These are phyloP conservation scores for Orbilia oligospora DNA, from an alignment of 2,329 filamentous ascomycete genomes.

Conservation along the genomic window DNA sequence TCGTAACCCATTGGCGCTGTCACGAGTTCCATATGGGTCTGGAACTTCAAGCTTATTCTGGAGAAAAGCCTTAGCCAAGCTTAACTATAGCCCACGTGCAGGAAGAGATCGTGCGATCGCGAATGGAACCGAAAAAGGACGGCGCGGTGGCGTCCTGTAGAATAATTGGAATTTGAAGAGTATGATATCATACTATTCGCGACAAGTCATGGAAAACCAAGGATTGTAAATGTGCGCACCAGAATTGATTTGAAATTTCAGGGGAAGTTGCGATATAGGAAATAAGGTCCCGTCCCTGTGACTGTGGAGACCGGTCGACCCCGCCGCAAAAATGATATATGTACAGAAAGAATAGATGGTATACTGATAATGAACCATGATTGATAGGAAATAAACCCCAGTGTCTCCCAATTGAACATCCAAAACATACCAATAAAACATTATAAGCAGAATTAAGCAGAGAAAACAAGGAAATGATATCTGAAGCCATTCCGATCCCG, in stretches of 20 bases:
- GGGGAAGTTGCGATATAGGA: constrained; percentile 14
- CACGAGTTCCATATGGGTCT: constrained; percentile 22
- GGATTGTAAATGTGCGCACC: constrained; percentile 16
- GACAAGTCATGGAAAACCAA: not conserved
- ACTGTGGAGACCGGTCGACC: constrained; percentile 3
- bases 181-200: constrained; percentile 17
- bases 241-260: constrained; percentile 18
- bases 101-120: constrained; percentile 15
- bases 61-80: constrained; percentile 12
- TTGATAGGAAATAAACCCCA: not conserved
- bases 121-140: not conserved
- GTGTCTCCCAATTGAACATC: constrained; percentile 9
- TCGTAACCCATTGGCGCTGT: constrained; percentile 20
- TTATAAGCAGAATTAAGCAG: not conserved
- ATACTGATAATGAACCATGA: not conserved
- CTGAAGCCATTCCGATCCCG: constrained; percentile 29
- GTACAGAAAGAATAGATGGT: constrained; percentile 9
- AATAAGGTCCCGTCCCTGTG: constrained; percentile 1
- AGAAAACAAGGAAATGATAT: constrained; percentile 21
- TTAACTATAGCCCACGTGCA: constrained; percentile 14
- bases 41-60: constrained; percentile 19
- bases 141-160: constrained; percentile 7
- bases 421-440: constrained; percentile 11
- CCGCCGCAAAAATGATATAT: constrained; percentile 15
- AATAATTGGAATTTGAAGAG: not conserved